A percentile compares a stretch with the other conserved stretches of the same genome.
phyloP scores from a whole-genome alignment of 2,329 filamentous ascomycete genomes.

The Pseudocercospora musae region DNA sequence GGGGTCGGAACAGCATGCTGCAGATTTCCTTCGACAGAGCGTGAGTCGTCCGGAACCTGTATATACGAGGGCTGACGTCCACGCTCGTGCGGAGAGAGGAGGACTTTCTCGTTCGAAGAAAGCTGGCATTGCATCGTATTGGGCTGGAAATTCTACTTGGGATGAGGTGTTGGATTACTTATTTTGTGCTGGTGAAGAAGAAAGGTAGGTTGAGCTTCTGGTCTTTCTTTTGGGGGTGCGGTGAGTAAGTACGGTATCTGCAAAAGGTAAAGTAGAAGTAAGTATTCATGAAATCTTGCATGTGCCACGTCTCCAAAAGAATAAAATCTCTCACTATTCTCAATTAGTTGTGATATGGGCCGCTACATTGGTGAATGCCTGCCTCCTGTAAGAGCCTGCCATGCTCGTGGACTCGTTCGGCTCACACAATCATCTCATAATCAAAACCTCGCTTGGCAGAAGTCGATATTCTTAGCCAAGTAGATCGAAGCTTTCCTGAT shows the following conservation, averaged over 20 bases:
- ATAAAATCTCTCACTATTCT: too few species aligned
- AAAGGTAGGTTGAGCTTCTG: background rate
- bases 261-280: too few species aligned
- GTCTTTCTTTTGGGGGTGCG: background rate
- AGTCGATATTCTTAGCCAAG: background rate
- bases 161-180: background rate
- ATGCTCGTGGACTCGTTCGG: background rate
- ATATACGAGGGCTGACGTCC: too few species aligned
- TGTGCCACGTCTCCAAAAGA: background rate
- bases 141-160: background rate
- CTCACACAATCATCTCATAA: too few species aligned
- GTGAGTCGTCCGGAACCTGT: background rate
- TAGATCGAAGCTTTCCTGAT: background rate
- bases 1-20: constrained; percentile 6
- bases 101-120: background rate
- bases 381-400: background rate
- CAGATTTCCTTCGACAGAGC: constrained; percentile 3
- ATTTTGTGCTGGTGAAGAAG: background rate
- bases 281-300: too few species aligned
- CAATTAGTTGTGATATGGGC: too few species aligned
- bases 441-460: background rate
- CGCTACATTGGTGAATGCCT: background rate
- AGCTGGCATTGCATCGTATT: background rate
- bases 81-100: background rate
- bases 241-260: too few species aligned